phyloP scores from a whole-genome alignment of 495 filamentous ascomycete species.

The Hypoxylon lenormandii region DNA sequence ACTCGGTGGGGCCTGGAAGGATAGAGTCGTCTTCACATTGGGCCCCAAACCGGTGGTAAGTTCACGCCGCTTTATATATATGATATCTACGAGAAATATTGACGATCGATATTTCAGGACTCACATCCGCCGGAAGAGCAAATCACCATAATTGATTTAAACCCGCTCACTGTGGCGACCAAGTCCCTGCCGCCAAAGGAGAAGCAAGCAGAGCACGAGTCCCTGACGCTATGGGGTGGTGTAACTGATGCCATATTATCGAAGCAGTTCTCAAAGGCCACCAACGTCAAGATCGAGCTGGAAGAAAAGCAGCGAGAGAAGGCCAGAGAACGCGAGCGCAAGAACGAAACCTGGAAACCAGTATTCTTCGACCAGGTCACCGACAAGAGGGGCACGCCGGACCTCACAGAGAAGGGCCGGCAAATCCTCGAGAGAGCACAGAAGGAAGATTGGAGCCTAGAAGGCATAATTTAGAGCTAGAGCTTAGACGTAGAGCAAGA shows the following conservation, averaged over 20 bases:
- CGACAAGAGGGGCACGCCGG: slow-evolving; percentile 79
- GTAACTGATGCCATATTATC: slow-evolving; percentile 88
- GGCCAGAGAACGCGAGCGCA: slow-evolving; percentile 78
- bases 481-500: neutral
- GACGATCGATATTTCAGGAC: slow-evolving; percentile 43
- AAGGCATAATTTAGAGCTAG: slow-evolving; percentile 54
- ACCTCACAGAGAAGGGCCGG: slow-evolving; percentile 80
- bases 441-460: slow-evolving; percentile 66
- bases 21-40: slow-evolving; percentile 66
- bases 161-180: slow-evolving; percentile 77
- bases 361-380: slow-evolving; percentile 85
- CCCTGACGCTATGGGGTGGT: slow-evolving; percentile 83
- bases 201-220: slow-evolving; percentile 87
- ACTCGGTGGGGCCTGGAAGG: slow-evolving; percentile 83
- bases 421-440: slow-evolving; percentile 77
- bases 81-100: slow-evolving; percentile 9
- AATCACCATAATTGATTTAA: slow-evolving; percentile 82
- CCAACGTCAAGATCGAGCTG: slow-evolving; percentile 86
- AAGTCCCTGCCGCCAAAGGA: slow-evolving; percentile 82
- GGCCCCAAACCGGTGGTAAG: slow-evolving; percentile 66
- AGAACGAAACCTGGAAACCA: slow-evolving; percentile 79
- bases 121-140: slow-evolving; percentile 69
- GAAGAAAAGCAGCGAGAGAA: slow-evolving; percentile 89
- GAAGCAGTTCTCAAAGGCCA: slow-evolving; percentile 86
- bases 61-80: neutral